Evolutionary conservation across 371 early-diverging fungal genomes (phyloP).

Genomic region (Syncephalastrum contaminatum): DNA sequence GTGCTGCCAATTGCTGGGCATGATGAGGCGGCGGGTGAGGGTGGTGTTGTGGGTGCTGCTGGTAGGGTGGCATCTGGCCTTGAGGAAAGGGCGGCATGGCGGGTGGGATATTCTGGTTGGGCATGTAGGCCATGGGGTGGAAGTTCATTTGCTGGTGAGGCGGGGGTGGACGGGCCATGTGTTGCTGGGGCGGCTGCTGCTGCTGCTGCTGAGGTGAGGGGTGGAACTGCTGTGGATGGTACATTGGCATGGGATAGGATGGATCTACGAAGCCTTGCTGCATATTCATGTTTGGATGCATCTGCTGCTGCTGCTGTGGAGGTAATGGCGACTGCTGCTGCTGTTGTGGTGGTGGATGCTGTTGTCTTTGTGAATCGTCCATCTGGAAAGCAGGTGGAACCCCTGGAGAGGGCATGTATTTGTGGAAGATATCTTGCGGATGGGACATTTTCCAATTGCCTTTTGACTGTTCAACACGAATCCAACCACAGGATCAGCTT

Average conservation of each 20-base stretch:
- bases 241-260: constrained; percentile 15
- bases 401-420: constrained; percentile 20
- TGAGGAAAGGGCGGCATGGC: constrained; percentile 9
- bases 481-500: no score
- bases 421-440: constrained; percentile 24
- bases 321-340: constrained; percentile 9
- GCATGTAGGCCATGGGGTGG: constrained; percentile 11
- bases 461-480: no score
- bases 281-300: constrained; percentile 20
- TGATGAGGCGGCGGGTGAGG: constrained; percentile 9
- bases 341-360: constrained; percentile 6
- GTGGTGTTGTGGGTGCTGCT: constrained; percentile 12
- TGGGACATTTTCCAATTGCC: constrained; percentile 15
- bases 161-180: constrained; percentile 5
- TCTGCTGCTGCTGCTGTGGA: constrained; percentile 18
- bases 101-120: constrained; percentile 16
- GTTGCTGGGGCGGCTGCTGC: constrained; percentile 10
- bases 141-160: constrained; percentile 18
- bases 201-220: constrained; percentile 20
- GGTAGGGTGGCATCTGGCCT: constrained; percentile 13
- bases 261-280: constrained; percentile 11
- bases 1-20: constrained; percentile 2
- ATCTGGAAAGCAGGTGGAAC: constrained; percentile 10
- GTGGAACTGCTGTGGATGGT: constrained; percentile 16
- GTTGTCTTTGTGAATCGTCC: constrained; percentile 10